Evolutionary conservation across 1,284 basidiomycete species (phyloP), one percentile per base, ranked within the genome.

Genomic region (Athelia psychrophila): DNA sequence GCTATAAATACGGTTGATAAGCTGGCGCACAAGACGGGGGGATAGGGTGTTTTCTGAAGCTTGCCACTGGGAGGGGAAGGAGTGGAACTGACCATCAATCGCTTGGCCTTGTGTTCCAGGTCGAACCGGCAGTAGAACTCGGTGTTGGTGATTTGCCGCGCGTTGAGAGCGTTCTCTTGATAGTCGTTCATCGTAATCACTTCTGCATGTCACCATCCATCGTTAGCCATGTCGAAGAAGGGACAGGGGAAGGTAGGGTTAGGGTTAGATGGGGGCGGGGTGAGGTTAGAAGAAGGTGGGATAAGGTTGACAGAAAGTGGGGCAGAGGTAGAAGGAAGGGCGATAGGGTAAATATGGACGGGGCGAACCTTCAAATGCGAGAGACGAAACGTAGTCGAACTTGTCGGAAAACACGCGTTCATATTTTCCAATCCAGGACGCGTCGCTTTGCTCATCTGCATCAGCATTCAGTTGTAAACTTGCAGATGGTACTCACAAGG

Each of bases 401-500:
- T 73, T 71, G 51, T 78, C 70, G 0, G 80, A 79, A 10, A 60
- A 63, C 6, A 81, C 56, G 18, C 74, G 70, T 59, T 81, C 79
- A 50, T 66, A 73, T 46, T 56, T 58, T 1, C 72, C 72, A 48
- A 74, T 74, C 1, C 60, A 44, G 0, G 58, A 51, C 0, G 64
- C 50, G 38, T 77, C 64, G 48, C 79, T 80, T 30, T 30, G 6
- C 27, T 30, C 27, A 30, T 25, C 52, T 42, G 35, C 23, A 9
- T 30, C 2, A 36, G 16, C 15, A 19, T 32, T 16, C 23, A 44
- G 24, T 22, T 24, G 38, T n/a, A n/a, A 19, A 44, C 42, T 44
- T 36, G 19, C 12, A 46, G 40, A 32, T 18, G 22, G 24, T 1
- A 63, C 75, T 54, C 51, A 79, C 79, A 80, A 78, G 2, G 76